Evolutionary conservation across 352 stramenopile genomes (phyloP).

Genomic region (Pythium graminicola): DNA sequence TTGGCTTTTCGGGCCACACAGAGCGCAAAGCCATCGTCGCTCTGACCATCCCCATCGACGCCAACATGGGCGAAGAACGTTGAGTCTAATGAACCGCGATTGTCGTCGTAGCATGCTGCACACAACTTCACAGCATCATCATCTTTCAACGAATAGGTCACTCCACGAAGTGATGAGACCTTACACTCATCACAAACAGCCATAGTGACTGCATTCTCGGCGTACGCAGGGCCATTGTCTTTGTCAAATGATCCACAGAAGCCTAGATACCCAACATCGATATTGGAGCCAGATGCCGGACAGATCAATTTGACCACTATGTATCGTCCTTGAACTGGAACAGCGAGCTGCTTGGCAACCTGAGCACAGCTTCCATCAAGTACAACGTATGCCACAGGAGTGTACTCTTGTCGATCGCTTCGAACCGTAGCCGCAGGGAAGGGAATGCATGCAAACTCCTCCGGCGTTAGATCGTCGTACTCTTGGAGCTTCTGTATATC

Average conservation of each 20-base stretch:
- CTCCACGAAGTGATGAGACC: constrained; percentile 26
- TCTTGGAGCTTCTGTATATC: constrained; percentile 42
- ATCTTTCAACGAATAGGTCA: constrained; percentile 59
- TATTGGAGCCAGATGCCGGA: constrained; percentile 61
- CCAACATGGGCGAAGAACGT: constrained; percentile 38
- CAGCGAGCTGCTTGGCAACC: constrained; percentile 67
- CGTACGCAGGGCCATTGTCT: constrained; percentile 80
- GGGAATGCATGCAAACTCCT: constrained; percentile 72
- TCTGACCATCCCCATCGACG: constrained; percentile 31
- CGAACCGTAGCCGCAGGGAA: constrained; percentile 46
- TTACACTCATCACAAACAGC: constrained; percentile 52
- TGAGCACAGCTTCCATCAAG: constrained; percentile 71
- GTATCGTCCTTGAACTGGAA: constrained; percentile 64
- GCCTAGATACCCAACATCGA: constrained; percentile 76
- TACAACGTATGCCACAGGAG: constrained; percentile 72
- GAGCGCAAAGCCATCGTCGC: constrained; percentile 30
- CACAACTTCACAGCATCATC: constrained; percentile 60
- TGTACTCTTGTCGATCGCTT: constrained; percentile 47
- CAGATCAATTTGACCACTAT: constrained; percentile 74
- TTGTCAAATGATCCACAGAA: constrained; percentile 75
- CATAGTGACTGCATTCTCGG: constrained; percentile 24
- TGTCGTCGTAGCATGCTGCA: constrained; percentile 70
- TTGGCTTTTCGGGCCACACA: constrained; percentile 48
- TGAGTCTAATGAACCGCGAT: constrained; percentile 47
- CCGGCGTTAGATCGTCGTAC: constrained; percentile 62